Evolutionary conservation across 2,329 filamentous ascomycete genomes (phyloP), one percentile per base, ranked within the genome.

Genomic region (Ilyonectria sp.): DNA sequence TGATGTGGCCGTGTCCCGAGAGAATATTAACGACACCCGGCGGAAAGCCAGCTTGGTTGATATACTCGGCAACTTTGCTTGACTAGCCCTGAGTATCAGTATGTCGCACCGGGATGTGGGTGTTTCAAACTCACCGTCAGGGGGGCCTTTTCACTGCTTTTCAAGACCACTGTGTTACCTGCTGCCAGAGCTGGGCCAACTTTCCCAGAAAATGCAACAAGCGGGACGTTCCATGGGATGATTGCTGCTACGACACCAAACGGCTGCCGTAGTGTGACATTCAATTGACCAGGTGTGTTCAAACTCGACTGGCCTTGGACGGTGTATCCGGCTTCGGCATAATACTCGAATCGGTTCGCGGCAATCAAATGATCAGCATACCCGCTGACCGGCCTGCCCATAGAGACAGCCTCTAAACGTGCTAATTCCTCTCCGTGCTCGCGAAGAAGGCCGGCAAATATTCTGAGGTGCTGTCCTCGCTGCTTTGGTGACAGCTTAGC

Each of bases 131-230:
- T 31, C 4, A 82, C 81, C 10, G 83, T 82, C 58, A 90, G 76
- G 0, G 87, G 87, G 0, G 86, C 82, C 74, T 87, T 87, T 74
- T 89, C 86, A 26, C 82, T 84, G n/a, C 82, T 82, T 76, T 89
- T 89, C 23, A 88, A 67, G 4, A 89, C 83, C 23, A 88, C 80
- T 0, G 84, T 83, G 73, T 86, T 86, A 15, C 86, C 86, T 0
- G 82, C 79, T 3, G 81, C 82, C 35, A 89, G 74, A 1, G 86
- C 86, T 0, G 86, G 84, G 1, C 83, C 86, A 19, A 21, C 23
- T 70, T 40, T 40, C 6, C 17, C 17, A n/a, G 37, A 15, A 6
- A 40, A 40, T 2, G 17, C 13, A 7, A 40, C 13, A 6, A n/a
- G 13, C 37, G 37, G 37, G 15, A 40, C 13, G 37, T 40, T 40